These are phyloP conservation scores for Pythium chondricola DNA, from an alignment of 352 stramenopile species.

Conservation along the genomic window DNA sequence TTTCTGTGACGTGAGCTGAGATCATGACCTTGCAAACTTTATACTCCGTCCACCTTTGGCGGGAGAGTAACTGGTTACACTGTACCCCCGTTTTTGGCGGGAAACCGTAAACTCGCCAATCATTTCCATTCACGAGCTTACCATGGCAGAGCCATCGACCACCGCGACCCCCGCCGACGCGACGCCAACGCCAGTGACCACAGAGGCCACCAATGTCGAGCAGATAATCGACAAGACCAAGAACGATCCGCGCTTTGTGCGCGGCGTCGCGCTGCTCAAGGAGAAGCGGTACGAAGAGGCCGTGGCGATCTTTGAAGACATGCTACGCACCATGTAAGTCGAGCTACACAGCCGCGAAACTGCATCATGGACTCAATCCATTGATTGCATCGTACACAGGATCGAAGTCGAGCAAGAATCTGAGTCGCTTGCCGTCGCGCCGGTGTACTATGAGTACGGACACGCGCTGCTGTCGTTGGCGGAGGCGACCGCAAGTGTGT, in stretches of 20 bases:
- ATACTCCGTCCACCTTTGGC: no score
- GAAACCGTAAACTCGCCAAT: no score
- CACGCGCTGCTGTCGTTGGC: conserved; percentile 69
- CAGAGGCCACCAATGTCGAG: conserved; percentile 11
- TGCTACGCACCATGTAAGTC: conserved; percentile 68
- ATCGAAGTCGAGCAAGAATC: conserved; percentile 62
- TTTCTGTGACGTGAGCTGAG: no score
- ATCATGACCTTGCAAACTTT: no score
- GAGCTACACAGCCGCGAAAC: not conserved
- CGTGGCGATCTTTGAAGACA: conserved; percentile 67
- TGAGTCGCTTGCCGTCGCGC: conserved; percentile 41
- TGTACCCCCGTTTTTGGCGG: conserved; percentile 16
- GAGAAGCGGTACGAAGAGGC: conserved; percentile 78
- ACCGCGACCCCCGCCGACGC: conserved; percentile 1
- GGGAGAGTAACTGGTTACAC: not conserved
- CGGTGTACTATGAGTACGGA: conserved; percentile 77
- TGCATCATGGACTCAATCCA: not conserved
- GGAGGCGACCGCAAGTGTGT: conserved; percentile 27
- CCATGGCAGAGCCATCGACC: not conserved
- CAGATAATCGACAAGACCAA: conserved; percentile 48
- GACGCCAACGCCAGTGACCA: not conserved
- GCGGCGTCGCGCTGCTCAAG: conserved; percentile 63
- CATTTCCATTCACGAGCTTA: not conserved
- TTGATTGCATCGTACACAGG: conserved; percentile 15
- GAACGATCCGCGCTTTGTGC: conserved; percentile 65